A percentile compares a stretch with the other conserved stretches of the same genome.
Evolutionary conservation across 148 eudicot genomes (phyloP).

Genomic region (Vaccinium vitisidaea): DNA sequence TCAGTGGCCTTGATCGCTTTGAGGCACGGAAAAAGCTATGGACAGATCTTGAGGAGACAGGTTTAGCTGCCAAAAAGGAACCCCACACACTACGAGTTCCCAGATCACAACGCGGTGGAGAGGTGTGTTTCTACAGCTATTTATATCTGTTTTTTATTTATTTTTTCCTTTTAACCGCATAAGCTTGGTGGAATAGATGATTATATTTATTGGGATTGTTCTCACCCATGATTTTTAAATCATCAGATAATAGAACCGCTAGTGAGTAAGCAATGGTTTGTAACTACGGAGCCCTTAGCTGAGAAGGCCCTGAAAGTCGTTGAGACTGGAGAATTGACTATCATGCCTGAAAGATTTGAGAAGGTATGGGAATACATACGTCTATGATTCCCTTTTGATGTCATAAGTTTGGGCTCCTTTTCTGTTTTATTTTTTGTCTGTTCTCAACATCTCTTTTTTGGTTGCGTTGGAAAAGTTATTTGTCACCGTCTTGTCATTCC

Average conservation of each 20-base stretch:
- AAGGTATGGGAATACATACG: conserved; percentile 49
- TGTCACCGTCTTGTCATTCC: neutral
- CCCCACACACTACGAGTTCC: conserved; percentile 84
- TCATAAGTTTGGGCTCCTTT: neutral
- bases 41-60: conserved; percentile 82
- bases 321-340: conserved; percentile 73
- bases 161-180: neutral
- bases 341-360: conserved; percentile 94
- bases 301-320: conserved; percentile 89
- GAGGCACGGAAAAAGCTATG: conserved; percentile 89
- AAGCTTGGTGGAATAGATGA: conserved; percentile 6
- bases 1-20: conserved; percentile 96
- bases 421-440: neutral
- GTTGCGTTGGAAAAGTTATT: neutral
- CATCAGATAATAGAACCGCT: conserved; percentile 89
- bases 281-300: conserved; percentile 89
- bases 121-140: conserved; percentile 46
- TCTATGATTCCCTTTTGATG: neutral
- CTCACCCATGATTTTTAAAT: conserved; percentile 14
- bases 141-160: neutral
- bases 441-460: neutral
- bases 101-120: conserved; percentile 97
- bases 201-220: neutral
- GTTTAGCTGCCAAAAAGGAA: conserved; percentile 86
- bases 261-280: conserved; percentile 98